Base-by-base conservation (phyloP, 2,329 filamentous ascomycete species). In the Trichoderma asperellum region DNA sequence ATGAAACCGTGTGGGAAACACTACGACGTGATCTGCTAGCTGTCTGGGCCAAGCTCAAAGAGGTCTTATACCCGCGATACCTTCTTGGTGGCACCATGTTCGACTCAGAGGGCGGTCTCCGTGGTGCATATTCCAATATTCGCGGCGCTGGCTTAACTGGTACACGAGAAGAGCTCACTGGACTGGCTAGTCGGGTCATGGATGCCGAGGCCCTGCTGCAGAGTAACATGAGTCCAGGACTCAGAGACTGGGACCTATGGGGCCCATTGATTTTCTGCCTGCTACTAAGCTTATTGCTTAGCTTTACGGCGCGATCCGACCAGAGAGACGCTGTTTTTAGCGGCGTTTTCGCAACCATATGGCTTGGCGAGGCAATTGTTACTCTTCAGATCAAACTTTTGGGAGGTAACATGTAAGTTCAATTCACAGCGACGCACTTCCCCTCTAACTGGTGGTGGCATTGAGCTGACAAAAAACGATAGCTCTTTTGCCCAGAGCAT, bases 231-330 rank as follows among this genome's bases (percentile, higher is more conserved):
- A 95, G 91, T 73, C 92, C 96, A 63, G 94, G 94, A 0, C 82
- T 98, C 77, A 86, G 95, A 71, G 94, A 99, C 82, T 99, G 96
- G 96, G 96, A 99, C 85, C 87, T 99, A 63, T 99, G 96, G 96
- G 96, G 96, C 0, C 96, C 96, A 43, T 84, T 99, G 68, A 89
- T 99, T 73, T 99, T 99, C 83, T 97, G 95, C 76, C 83, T 99
- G 73, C 83, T 97, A 70, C 84, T 99, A 70, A 95, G 93, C 74
- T 86, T 97, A 80, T 88, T 99, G 75, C 84, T 99, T 70, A 97
- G 94, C 74, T 88, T 97, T 77, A 89, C 91, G 72, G 93, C 93
- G 16, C 87, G 90, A 74, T 85, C 87, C 1, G 88, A 93, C 59
- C 96, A 99, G 83, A 92, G 91, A 77, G 93, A 94, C 71, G 82